These are phyloP conservation scores for Pugionium cornutum DNA, from an alignment of 345 rosid species.

Conservation along the genomic window DNA sequence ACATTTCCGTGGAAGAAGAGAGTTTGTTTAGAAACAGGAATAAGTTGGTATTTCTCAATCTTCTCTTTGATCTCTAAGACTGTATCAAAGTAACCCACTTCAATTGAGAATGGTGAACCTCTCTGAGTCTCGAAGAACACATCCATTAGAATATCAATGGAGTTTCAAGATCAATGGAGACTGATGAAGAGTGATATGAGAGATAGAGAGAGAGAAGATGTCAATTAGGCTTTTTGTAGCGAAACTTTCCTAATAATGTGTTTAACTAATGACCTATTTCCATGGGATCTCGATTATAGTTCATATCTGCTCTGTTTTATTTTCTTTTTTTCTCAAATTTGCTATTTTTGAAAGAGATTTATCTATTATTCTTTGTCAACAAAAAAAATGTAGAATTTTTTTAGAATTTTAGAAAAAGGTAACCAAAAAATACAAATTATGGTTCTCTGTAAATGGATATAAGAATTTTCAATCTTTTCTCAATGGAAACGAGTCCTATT, in stretches of 20 bases:
- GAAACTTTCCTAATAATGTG: slow-evolving; percentile 17
- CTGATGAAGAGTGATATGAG: not conserved
- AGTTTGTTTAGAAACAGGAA: slow-evolving; percentile 58
- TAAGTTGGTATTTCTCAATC: slow-evolving; percentile 62
- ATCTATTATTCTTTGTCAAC: not conserved
- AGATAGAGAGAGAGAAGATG: not conserved
- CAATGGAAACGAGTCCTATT: not conserved
- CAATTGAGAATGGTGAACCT: slow-evolving; percentile 65
- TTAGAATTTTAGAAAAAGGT: too few relatives aligned
- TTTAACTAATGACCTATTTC: slow-evolving; percentile 18
- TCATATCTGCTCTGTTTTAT: not conserved
- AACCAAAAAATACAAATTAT: not conserved
- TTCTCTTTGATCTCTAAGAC: slow-evolving; percentile 76
- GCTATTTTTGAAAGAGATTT: slow-evolving; percentile 19
- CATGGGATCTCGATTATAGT: not conserved
- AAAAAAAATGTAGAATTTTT: not conserved
- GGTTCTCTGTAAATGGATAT: not conserved
- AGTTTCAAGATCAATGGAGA: slow-evolving; percentile 9
- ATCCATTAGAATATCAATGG: slow-evolving; percentile 48
- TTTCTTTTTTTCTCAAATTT: slow-evolving; percentile 3
- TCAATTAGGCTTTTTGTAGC: slow-evolving; percentile 6
- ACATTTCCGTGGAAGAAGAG: slow-evolving; percentile 61
- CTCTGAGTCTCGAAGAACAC: slow-evolving; percentile 58
- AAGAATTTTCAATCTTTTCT: not conserved
- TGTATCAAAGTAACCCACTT: slow-evolving; percentile 74